Conservation (phyloP, 495 filamentous ascomycete species). For the Ramalina intermedia region DNA sequence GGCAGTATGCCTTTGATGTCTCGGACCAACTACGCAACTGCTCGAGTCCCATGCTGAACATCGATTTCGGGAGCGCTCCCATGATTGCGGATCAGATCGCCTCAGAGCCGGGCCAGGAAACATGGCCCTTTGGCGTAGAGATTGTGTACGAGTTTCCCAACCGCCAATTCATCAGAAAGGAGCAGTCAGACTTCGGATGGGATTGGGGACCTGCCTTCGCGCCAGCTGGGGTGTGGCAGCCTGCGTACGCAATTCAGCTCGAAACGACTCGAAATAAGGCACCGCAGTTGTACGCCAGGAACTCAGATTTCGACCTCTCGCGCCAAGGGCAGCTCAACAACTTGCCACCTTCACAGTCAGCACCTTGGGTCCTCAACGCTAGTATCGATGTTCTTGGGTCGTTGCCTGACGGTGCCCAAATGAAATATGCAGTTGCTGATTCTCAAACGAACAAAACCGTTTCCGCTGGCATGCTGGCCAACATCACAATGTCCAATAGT, state of each 20-base stretch:
- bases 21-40: constrained; percentile 35
- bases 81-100: constrained; percentile 40
- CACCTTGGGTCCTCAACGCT: constrained; percentile 55
- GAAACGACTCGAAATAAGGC: constrained; percentile 7
- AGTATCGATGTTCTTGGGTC: constrained; percentile 48
- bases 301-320: constrained; percentile 46
- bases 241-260: constrained; percentile 45
- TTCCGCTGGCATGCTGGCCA: constrained; percentile 26
- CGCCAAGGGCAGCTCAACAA: constrained; percentile 46
- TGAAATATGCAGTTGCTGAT: constrained; percentile 43
- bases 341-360: constrained; percentile 41
- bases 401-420: constrained; percentile 29
- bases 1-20: constrained; percentile 56
- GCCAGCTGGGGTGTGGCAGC: constrained; percentile 52
- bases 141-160: constrained; percentile 38
- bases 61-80: constrained; percentile 43
- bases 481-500: constrained; percentile 29
- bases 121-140: constrained; percentile 34
- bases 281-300: constrained; percentile 36
- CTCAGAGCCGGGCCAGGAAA: constrained; percentile 36
- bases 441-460: constrained; percentile 29
- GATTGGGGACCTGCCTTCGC: constrained; percentile 57
- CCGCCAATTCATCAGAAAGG: constrained; percentile 50
- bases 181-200: constrained; percentile 60
- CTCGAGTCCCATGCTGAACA: constrained; percentile 27